Conservation (phyloP, 202 grass and related monocot genomes). For the Sporobolus alterniflorus region DNA sequence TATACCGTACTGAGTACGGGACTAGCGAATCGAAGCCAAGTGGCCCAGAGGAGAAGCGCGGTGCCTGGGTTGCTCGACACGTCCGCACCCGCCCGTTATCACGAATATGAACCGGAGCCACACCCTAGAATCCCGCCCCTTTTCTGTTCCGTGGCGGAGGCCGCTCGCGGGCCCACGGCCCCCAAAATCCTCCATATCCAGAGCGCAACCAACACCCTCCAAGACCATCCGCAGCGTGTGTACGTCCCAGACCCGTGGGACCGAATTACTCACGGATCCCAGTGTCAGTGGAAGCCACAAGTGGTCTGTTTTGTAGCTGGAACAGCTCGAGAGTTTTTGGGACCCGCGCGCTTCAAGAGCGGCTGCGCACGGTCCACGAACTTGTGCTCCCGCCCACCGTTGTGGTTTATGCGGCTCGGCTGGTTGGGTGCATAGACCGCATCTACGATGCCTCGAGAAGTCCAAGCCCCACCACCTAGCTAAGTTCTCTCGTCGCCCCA, state of each 20-base stretch:
- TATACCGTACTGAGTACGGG: too few relatives aligned
- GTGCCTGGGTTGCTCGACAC: too few relatives aligned
- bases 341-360: background rate
- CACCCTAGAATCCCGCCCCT: background rate
- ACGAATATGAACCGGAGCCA: constrained; percentile 53
- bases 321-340: background rate
- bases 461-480: constrained; percentile 9
- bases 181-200: constrained; percentile 35
- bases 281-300: accelerated
- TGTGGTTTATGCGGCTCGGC: background rate
- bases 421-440: background rate
- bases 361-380: background rate
- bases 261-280: accelerated
- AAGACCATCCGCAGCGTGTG: background rate
- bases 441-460: constrained; percentile 14
- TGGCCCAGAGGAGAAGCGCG: too few relatives aligned
- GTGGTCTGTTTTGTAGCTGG: background rate
- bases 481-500: background rate
- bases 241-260: background rate
- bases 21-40: too few relatives aligned
- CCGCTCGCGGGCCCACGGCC: constrained; percentile 40
- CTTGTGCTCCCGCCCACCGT: background rate
- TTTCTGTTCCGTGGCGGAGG: constrained; percentile 37
- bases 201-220: background rate
- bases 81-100: too few relatives aligned